These are phyloP conservation scores for Cytospora paraplurivora DNA, from an alignment of 2,329 filamentous ascomycete species.

Conservation along the genomic window DNA sequence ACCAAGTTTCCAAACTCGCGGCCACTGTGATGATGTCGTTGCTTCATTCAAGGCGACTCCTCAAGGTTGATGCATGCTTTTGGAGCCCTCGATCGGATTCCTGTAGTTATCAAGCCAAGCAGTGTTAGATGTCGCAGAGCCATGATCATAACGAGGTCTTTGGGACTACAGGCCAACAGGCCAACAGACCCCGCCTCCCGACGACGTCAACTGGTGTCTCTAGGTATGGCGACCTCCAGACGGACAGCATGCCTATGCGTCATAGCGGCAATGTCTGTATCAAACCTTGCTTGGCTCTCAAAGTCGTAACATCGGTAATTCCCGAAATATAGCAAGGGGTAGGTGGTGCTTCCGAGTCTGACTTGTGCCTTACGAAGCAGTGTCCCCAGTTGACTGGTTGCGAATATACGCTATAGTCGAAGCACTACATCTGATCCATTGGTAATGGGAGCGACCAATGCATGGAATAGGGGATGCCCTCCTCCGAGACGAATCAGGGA, in stretches of 20 bases:
- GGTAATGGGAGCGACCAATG: slow-evolving; percentile 10
- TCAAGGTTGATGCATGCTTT: slow-evolving; percentile 1
- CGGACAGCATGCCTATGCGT: slow-evolving; percentile 7
- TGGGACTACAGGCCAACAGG: background rate
- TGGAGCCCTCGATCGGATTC: background rate
- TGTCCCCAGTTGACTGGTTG: slow-evolving; percentile 9
- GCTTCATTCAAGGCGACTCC: background rate
- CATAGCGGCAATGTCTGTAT: background rate
- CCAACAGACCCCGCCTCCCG: background rate
- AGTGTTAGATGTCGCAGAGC: background rate
- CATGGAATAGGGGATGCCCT: slow-evolving; percentile 15
- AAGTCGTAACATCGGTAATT: slow-evolving; percentile 2
- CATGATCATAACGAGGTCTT: background rate
- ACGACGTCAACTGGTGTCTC: background rate
- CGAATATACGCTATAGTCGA: background rate
- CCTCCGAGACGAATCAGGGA: slow-evolving; percentile 14
- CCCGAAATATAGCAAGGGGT: background rate
- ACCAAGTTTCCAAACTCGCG: slow-evolving; percentile 10
- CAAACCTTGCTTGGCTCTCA: background rate
- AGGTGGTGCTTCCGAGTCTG: background rate
- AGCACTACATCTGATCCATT: slow-evolving; percentile 8
- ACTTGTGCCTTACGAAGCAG: background rate
- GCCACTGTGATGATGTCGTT: slow-evolving; percentile 1
- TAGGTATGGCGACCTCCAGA: background rate
- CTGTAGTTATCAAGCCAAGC: background rate